Conservation (phyloP, 2,329 filamentous ascomycete genomes). For the Ceratocystis smalleyi region DNA sequence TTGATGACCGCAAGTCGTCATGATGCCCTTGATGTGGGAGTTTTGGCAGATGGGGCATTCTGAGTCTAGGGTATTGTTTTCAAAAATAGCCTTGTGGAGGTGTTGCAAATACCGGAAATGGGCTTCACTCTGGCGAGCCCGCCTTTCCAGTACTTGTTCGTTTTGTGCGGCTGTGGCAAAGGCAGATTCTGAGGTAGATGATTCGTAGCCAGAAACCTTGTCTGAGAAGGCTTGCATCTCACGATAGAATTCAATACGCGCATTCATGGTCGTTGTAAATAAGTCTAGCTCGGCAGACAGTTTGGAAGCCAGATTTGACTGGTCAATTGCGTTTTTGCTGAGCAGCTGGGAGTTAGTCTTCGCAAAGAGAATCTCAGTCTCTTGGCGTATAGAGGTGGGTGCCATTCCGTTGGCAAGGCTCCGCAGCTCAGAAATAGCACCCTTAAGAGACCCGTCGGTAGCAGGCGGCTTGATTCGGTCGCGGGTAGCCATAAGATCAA, state of each 20-base stretch:
- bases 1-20: constrained; percentile 80
- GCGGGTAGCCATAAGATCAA: not conserved
- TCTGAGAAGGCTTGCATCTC: constrained; percentile 88
- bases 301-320: constrained; percentile 19
- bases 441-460: constrained; percentile 50
- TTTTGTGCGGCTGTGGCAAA: not conserved
- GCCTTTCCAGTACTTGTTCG: constrained; percentile 27
- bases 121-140: constrained; percentile 46
- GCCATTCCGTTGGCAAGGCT: constrained; percentile 27
- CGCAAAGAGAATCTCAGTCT: not conserved
- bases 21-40: constrained; percentile 58
- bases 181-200: constrained; percentile 22
- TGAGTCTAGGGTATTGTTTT: constrained; percentile 38
- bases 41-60: constrained; percentile 79
- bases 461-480: constrained; percentile 18
- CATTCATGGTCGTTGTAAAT: constrained; percentile 68
- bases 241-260: constrained; percentile 74
- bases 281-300: constrained; percentile 58
- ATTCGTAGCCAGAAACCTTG: constrained; percentile 31
- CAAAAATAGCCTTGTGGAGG: constrained; percentile 24
- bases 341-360: not conserved
- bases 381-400: not conserved
- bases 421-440: constrained; percentile 54
- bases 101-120: constrained; percentile 51
- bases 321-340: not conserved